Conservation (phyloP, 768 basidiomycete species). For the Xerocomellus intermedius region DNA sequence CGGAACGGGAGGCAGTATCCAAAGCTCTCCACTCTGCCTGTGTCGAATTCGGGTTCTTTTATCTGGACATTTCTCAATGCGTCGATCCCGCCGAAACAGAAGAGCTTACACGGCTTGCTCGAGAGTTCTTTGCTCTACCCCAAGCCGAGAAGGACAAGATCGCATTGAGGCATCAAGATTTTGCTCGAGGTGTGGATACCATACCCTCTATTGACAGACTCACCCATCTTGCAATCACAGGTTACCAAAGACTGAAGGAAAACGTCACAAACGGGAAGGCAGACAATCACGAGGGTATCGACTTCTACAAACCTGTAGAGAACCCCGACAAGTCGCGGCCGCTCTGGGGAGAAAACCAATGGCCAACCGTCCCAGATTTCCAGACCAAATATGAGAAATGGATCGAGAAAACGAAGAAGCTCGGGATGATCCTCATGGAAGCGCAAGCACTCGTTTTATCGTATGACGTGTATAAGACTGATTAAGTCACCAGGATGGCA, state of each 20-base stretch:
- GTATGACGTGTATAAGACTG: neutral
- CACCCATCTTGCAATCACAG: slow-evolving; percentile 37
- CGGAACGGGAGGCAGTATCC: slow-evolving; percentile 44
- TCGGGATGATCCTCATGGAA: slow-evolving; percentile 83
- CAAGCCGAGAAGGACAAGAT: slow-evolving; percentile 79
- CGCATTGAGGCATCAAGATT: slow-evolving; percentile 64
- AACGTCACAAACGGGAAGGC: slow-evolving; percentile 84
- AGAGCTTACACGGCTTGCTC: slow-evolving; percentile 61
- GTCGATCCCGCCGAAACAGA: slow-evolving; percentile 58
- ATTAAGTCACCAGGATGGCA: slow-evolving; percentile 59
- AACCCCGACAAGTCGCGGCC: slow-evolving; percentile 67
- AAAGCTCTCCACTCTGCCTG: slow-evolving; percentile 72
- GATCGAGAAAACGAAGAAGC: slow-evolving; percentile 80
- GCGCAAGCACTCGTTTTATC: slow-evolving; percentile 51
- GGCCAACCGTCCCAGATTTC: slow-evolving; percentile 64
- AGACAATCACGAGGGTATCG: slow-evolving; percentile 83
- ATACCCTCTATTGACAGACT: neutral
- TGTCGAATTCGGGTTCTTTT: slow-evolving; percentile 85
- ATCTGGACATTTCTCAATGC: slow-evolving; percentile 67
- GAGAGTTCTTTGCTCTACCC: slow-evolving; percentile 70
- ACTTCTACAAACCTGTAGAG: slow-evolving; percentile 75
- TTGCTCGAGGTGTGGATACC: slow-evolving; percentile 62
- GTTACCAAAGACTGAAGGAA: slow-evolving; percentile 77
- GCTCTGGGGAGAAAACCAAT: slow-evolving; percentile 86
- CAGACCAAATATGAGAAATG: slow-evolving; percentile 65